Percentiles rank a stretch among this genome's conserved stretches.
phyloP scores from a whole-genome alignment of 2,329 filamentous ascomycete genomes.

The Calonectria henricotiae region DNA sequence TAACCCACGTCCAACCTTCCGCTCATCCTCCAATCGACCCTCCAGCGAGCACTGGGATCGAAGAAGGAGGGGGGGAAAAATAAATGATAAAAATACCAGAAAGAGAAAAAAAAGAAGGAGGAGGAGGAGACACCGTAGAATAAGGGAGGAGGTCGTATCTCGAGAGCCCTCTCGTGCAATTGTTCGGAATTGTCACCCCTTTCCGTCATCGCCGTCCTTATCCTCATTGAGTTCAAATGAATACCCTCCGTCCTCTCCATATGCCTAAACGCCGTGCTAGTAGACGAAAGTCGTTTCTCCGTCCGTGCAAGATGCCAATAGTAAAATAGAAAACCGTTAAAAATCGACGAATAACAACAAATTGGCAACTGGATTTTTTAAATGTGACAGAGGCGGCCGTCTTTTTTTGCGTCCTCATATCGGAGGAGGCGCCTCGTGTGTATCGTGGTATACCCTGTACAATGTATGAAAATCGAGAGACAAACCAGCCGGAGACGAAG shows the following conservation, averaged over 20 bases:
- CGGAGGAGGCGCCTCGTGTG: slow-evolving; percentile 45
- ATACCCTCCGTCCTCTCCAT: slow-evolving; percentile 42
- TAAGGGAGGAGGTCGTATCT: slow-evolving; percentile 41
- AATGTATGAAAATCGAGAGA: slow-evolving; percentile 48
- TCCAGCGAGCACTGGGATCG: slow-evolving; percentile 32
- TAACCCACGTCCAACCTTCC: slow-evolving; percentile 14
- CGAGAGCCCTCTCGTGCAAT: slow-evolving; percentile 36
- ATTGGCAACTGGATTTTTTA: slow-evolving; percentile 44
- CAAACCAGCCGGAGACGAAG: slow-evolving; percentile 39
- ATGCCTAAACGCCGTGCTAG: slow-evolving; percentile 57
- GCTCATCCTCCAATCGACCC: slow-evolving; percentile 9
- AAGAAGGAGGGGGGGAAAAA: slow-evolving; percentile 33
- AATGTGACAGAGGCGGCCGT: slow-evolving; percentile 38
- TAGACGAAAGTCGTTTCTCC: slow-evolving; percentile 43
- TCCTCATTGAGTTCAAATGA: slow-evolving; percentile 41
- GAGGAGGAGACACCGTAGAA: slow-evolving; percentile 35
- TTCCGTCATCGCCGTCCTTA: slow-evolving; percentile 42
- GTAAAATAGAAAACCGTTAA: slow-evolving; percentile 43
- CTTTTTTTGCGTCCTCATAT: slow-evolving; percentile 39
- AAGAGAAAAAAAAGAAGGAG: slow-evolving; percentile 37
- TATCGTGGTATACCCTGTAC: slow-evolving; percentile 55
- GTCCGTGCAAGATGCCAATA: slow-evolving; percentile 48
- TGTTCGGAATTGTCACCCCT: slow-evolving; percentile 41
- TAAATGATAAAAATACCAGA: slow-evolving; percentile 38
- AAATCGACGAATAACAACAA: slow-evolving; percentile 43